phyloP scores from a whole-genome alignment of 2,329 filamentous ascomycete species.

The Aspergillus chevalieri region DNA sequence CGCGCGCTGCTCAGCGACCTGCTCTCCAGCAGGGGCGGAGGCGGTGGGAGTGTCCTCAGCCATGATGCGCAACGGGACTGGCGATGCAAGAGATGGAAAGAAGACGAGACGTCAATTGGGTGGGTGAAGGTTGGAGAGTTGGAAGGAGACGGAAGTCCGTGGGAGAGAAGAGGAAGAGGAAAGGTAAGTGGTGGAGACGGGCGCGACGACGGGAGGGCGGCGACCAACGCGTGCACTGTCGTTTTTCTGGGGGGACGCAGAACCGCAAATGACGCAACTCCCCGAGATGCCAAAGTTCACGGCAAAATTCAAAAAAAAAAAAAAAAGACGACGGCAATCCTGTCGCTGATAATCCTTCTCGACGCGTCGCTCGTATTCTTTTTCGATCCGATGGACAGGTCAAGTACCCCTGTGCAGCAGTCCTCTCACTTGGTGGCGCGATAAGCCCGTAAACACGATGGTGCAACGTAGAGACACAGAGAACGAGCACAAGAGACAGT shows the following conservation, averaged over 20 bases:
- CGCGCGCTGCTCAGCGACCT: conserved; percentile 23
- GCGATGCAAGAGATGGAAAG: conserved; percentile 5
- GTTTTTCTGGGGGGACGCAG: background rate
- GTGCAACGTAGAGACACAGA: background rate
- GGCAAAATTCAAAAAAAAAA: too few species aligned
- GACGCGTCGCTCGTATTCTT: background rate
- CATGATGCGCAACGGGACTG: conserved; percentile 27
- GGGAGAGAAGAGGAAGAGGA: conserved; percentile 12
- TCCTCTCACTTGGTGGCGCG: background rate
- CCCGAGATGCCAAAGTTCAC: background rate
- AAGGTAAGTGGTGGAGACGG: conserved; percentile 20
- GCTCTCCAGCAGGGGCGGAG: conserved; percentile 25
- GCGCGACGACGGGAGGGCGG: conserved; percentile 21
- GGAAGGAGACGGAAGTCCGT: conserved; percentile 23
- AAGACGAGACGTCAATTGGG: conserved; percentile 5
- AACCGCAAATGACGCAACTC: background rate
- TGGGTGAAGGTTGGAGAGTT: conserved; percentile 11
- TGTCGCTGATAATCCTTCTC: background rate
- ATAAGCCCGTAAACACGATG: background rate
- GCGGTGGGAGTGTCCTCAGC: conserved; percentile 34
- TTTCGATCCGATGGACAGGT: background rate
- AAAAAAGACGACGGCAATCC: background rate
- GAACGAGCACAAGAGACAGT: background rate
- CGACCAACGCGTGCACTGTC: conserved; percentile 21
- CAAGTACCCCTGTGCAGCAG: background rate